Evolutionary conservation across 2,329 filamentous ascomycete genomes (phyloP), one percentile per base, ranked within the genome.

Genomic region (Thelonectria blattea): DNA sequence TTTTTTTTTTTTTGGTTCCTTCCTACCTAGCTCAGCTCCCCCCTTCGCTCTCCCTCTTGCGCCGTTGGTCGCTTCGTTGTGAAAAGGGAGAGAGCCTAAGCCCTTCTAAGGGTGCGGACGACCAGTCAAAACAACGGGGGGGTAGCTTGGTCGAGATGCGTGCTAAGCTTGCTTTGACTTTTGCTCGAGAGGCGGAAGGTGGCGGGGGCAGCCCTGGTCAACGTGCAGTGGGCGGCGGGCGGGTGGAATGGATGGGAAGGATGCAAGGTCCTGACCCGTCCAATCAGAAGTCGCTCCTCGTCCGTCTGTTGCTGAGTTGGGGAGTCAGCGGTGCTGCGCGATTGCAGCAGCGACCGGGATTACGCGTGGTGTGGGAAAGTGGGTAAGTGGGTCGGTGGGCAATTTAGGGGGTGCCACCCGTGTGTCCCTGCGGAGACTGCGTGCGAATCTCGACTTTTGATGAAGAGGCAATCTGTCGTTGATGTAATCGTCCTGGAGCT

Each of bases 261-360:
- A 66, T 67, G 65, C 58, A 59, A 67, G 60, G 64, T 67, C 56
- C 56, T 56, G 64, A 37, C 32, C 48, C 46, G 56, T 49, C 68
- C 68, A 69, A 69, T 59, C 66, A 68, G n/a, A 62, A 15, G 2
- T 17, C 58, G 62, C 52, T 55, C 62, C 63, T 68, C 56, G 56
- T 51, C 66, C 66, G 66, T 68, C 60, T 63, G 66, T 70, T 70
- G 66, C 68, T 70, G 62, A 69, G 68, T 70, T 70, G 57, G 68
- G 68, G 67, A 69, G 67, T 68, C 62, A 54, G 55, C 58, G 63
- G 66, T 70, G 34, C 54, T 58, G 55, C 48, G 56, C 58, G 50
- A 58, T 53, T 58, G 61, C 49, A 61, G 53, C 50, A 57, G 61
- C 58, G 50, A 63, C 61, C 43, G 53, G 58, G 57, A 60, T 70